Percentiles rank a stretch among this genome's conserved stretches.
These are phyloP conservation scores for Trametes cingulata DNA, from an alignment of 768 basidiomycete genomes.

Conservation along the genomic window DNA sequence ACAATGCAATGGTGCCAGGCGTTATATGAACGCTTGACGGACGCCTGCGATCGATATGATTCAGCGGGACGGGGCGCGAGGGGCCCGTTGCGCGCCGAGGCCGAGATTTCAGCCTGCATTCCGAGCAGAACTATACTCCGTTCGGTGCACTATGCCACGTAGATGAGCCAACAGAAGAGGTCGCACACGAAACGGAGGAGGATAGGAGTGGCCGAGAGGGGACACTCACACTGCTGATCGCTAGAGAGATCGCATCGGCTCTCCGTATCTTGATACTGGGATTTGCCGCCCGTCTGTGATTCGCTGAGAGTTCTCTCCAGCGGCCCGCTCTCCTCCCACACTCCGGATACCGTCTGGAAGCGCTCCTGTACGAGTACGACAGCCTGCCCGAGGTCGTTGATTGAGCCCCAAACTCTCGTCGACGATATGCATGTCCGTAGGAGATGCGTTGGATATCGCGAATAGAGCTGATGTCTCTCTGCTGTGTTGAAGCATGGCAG, in stretches of 20 bases:
- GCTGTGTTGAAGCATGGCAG: no score
- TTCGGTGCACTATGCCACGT: not conserved
- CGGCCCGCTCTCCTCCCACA: not conserved
- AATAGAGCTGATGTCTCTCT: no score
- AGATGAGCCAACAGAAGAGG: not conserved
- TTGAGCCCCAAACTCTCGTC: no score
- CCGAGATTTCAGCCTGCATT: constrained; percentile 1
- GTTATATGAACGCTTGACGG: constrained; percentile 18
- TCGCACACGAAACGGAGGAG: not conserved
- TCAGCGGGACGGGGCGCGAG: not conserved
- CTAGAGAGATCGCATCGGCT: constrained; percentile 1
- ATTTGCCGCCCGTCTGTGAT: constrained; percentile 2
- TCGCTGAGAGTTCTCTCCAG: not conserved
- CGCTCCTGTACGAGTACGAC: no score
- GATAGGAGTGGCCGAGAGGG: not conserved
- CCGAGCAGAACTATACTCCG: not conserved
- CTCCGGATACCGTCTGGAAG: not conserved
- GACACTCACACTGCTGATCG: constrained; percentile 2
- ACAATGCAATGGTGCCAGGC: constrained; percentile 8
- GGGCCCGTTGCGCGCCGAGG: not conserved
- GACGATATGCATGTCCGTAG: no score
- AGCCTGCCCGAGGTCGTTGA: no score
- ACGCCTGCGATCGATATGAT: constrained; percentile 19
- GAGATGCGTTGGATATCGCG: no score
- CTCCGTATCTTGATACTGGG: constrained; percentile 5